Evolutionary conservation across 768 basidiomycete species (phyloP).

Genomic region (Amanita inopinata): DNA sequence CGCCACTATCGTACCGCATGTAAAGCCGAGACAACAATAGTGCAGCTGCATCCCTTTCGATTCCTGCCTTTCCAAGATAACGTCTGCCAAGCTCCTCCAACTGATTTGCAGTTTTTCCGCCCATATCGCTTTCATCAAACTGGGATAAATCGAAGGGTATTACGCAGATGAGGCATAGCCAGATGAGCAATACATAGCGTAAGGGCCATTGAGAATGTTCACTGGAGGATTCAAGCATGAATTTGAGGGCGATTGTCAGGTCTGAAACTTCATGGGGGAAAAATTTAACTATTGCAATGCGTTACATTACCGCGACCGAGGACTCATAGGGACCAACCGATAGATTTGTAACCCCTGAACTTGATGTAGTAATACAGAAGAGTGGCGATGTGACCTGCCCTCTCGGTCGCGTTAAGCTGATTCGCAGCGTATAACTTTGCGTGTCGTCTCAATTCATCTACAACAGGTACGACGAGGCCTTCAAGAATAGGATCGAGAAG

Average conservation of each 20-base stretch:
- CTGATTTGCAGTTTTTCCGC: constrained; percentile 41
- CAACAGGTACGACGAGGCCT: constrained; percentile 63
- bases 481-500: constrained; percentile 88
- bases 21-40: constrained; percentile 76
- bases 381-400: constrained; percentile 10
- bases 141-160: constrained; percentile 88
- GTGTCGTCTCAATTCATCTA: constrained; percentile 50
- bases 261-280: constrained; percentile 90
- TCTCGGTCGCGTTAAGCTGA: not conserved
- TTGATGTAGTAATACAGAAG: constrained; percentile 79
- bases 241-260: constrained; percentile 63
- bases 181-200: constrained; percentile 77
- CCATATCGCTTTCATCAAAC: constrained; percentile 57
- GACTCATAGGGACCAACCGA: constrained; percentile 51
- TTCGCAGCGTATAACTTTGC: constrained; percentile 22
- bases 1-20: constrained; percentile 43
- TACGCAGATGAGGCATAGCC: constrained; percentile 91
- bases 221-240: constrained; percentile 36
- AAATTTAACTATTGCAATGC: constrained; percentile 58
- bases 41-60: constrained; percentile 80
- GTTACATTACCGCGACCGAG: constrained; percentile 10
- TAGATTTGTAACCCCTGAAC: constrained; percentile 82
- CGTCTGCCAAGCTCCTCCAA: constrained; percentile 52
- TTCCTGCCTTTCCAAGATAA: constrained; percentile 57
- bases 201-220: constrained; percentile 60